These are phyloP conservation scores for Truncatella angustata DNA, from an alignment of 2,329 filamentous ascomycete species.

Conservation along the genomic window DNA sequence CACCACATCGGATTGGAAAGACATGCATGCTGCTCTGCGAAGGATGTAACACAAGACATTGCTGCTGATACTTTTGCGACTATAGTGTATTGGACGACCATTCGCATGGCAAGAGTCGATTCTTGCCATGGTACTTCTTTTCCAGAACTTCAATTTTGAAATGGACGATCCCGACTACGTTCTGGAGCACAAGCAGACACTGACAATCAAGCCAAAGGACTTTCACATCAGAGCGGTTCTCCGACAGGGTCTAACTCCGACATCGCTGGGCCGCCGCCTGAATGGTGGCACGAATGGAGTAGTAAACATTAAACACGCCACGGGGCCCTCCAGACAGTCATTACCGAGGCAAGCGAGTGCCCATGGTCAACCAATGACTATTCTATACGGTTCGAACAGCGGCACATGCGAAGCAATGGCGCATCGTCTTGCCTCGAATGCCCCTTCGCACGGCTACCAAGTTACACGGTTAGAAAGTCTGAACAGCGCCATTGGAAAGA, in stretches of 20 bases:
- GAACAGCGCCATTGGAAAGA: conserved; percentile 58
- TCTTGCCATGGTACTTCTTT: conserved; percentile 50
- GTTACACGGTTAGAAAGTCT: conserved; percentile 48
- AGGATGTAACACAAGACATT: too few species aligned
- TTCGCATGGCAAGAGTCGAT: conserved; percentile 56
- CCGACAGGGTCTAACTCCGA: conserved; percentile 42
- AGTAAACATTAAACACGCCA: conserved; percentile 6
- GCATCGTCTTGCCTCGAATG: conserved; percentile 59
- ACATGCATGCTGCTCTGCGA: too few species aligned
- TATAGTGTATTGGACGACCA: conserved; percentile 46
- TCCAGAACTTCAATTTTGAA: conserved; percentile 71
- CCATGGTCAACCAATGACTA: conserved; percentile 40
- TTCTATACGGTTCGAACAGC: conserved; percentile 72
- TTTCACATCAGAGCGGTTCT: conserved; percentile 51
- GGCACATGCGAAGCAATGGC: conserved; percentile 73
- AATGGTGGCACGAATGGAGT: conserved; percentile 12
- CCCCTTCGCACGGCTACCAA: conserved; percentile 56
- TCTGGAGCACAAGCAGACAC: conserved; percentile 4
- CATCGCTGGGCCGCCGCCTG: not conserved
- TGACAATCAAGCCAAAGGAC: conserved; percentile 13
- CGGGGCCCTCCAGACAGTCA: too few species aligned
- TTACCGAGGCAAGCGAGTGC: not conserved
- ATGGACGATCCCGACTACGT: conserved; percentile 60
- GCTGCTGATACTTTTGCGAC: too few species aligned
- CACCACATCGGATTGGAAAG: too few species aligned